These are phyloP conservation scores for Mesembryanthemum crystallinum DNA, from an alignment of 148 eudicot genomes.

Conservation along the genomic window DNA sequence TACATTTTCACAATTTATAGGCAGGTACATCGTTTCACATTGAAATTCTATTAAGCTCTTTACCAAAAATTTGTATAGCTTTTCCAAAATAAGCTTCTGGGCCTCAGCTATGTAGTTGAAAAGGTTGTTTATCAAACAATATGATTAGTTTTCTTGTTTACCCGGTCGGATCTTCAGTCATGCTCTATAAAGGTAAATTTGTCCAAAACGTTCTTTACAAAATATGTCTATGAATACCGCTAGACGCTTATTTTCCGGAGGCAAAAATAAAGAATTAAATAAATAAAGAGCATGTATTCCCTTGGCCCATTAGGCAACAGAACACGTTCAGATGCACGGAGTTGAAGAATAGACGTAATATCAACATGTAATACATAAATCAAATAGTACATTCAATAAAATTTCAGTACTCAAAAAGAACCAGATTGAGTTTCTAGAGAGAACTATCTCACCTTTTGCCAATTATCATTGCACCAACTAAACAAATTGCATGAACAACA, in stretches of 20 bases:
- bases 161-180: no score
- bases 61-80: no score
- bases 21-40: no score
- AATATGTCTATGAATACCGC: neutral
- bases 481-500: constrained; percentile 73
- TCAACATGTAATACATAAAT: neutral
- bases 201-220: neutral
- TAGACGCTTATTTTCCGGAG: neutral
- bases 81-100: no score
- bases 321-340: neutral
- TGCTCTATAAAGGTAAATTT: no score
- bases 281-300: neutral
- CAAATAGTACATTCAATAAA: neutral
- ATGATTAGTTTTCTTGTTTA: no score
- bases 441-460: constrained; percentile 79
- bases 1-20: no score
- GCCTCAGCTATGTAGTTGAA: no score
- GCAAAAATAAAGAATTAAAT: neutral
- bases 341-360: neutral
- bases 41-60: no score
- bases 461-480: constrained; percentile 88
- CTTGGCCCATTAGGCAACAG: neutral
- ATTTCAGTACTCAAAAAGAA: neutral
- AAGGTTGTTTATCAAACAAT: no score
- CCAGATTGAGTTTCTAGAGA: neutral